phyloP scores from a whole-genome alignment of 164 flowering plant genomes.

The Sedum album region DNA sequence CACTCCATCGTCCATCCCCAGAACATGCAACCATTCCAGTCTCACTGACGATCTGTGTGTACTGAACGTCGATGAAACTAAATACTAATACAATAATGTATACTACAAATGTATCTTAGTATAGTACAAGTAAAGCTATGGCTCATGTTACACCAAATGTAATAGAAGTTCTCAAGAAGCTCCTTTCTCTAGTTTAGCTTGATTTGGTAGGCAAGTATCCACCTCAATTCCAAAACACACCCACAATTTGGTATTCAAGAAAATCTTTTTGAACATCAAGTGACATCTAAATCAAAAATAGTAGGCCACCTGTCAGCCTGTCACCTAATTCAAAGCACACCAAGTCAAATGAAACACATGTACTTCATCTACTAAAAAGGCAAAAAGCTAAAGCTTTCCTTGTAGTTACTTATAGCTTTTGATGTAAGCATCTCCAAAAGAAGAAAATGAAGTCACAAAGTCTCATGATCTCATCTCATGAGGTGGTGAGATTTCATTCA shows the following conservation, averaged over 20 bases:
- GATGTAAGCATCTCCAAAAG: conserved; percentile 6
- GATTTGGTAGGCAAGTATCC: conserved; percentile 3
- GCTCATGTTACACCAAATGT: neutral
- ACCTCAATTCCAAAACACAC: conserved; percentile 1
- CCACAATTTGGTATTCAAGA: conserved; percentile 1
- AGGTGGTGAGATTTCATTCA: conserved; percentile 4
- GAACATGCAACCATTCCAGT: no score
- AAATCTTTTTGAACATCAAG: neutral
- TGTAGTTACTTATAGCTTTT: conserved; percentile 5
- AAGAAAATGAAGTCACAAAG: neutral
- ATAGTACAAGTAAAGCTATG: no score
- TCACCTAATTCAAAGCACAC: conserved; percentile 5
- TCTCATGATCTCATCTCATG: conserved; percentile 4
- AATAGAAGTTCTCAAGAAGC: neutral
- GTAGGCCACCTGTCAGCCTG: conserved; percentile 10
- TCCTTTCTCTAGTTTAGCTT: neutral
- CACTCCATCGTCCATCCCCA: no score
- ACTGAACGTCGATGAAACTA: no score
- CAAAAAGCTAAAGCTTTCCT: neutral
- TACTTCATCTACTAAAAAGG: conserved; percentile 1
- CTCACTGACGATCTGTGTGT: no score
- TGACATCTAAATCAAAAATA: neutral
- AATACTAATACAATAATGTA: no score
- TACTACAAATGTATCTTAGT: no score
- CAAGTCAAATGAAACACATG: conserved; percentile 9